Percentiles rank a stretch among this genome's conserved stretches.
phyloP scores from a whole-genome alignment of 306 rosid genomes.

The Pueraria montana region DNA sequence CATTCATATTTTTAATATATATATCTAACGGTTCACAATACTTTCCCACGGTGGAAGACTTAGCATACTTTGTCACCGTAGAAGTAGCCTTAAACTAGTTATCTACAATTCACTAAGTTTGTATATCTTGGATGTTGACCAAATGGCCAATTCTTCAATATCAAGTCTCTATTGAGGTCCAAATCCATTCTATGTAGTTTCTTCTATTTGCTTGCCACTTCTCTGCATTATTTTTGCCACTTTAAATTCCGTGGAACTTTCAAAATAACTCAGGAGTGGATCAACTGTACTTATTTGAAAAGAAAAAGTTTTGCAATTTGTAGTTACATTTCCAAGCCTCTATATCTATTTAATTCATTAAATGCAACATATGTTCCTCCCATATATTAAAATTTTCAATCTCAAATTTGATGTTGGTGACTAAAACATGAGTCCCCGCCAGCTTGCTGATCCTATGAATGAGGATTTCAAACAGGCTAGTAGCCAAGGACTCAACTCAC shows the following conservation, averaged over 20 bases:
- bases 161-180: not conserved
- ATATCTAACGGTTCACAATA: too few relatives aligned
- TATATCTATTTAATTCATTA: not conserved
- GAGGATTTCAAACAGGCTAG: too few relatives aligned
- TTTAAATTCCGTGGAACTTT: not conserved
- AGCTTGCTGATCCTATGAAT: not conserved
- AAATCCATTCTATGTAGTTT: not conserved
- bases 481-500: too few relatives aligned
- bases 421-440: not conserved
- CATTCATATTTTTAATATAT: too few relatives aligned
- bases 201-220: not conserved
- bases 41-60: too few relatives aligned
- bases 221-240: not conserved
- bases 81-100: too few relatives aligned
- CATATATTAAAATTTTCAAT: not conserved
- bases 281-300: not conserved
- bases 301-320: not conserved
- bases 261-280: not conserved
- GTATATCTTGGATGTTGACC: too few relatives aligned
- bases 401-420: constrained; percentile 1
- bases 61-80: too few relatives aligned
- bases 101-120: not conserved
- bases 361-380: not conserved
- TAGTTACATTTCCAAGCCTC: not conserved
- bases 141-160: not conserved